Percentiles rank a stretch among this genome's conserved stretches.
Evolutionary conservation across 176 grass and related monocot genomes (phyloP).

Genomic region (Cenchrus purpureus): DNA sequence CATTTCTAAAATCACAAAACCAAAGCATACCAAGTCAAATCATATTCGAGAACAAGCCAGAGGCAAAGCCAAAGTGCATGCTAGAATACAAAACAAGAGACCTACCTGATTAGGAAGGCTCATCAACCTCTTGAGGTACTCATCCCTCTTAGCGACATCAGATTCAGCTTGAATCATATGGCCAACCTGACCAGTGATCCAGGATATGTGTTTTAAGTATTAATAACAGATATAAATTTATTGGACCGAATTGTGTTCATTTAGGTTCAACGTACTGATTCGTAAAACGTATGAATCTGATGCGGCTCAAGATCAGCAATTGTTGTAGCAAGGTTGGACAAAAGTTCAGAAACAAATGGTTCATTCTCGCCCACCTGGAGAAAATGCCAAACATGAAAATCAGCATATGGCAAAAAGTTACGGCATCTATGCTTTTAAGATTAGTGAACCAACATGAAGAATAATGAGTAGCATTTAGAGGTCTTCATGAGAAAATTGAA

Average conservation of each 20-base stretch:
- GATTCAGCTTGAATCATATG: conserved; percentile 99
- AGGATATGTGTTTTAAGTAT: conserved; percentile 31
- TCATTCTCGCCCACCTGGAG: conserved; percentile 93
- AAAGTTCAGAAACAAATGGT: conserved; percentile 96
- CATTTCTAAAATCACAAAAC: conserved; percentile 78
- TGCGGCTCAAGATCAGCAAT: conserved; percentile 96
- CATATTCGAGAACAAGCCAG: neutral
- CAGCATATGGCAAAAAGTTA: neutral
- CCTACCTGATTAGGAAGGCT: conserved; percentile 99
- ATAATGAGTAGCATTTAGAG: neutral
- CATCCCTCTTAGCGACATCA: conserved; percentile 89
- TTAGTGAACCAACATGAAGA: neutral
- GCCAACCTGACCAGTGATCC: conserved; percentile 66
- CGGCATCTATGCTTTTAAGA: neutral
- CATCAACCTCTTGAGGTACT: conserved; percentile 99
- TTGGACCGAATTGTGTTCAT: neutral
- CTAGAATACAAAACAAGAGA: conserved; percentile 40
- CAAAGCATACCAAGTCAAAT: conserved; percentile 33
- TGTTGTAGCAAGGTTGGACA: conserved; percentile 73
- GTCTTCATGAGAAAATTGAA: conserved; percentile 24
- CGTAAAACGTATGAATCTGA: conserved; percentile 98
- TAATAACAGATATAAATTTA: conserved; percentile 16
- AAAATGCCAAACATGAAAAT: conserved; percentile 38
- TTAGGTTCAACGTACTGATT: conserved; percentile 77
- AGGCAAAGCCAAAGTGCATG: conserved; percentile 6